Percentiles rank a stretch among this genome's conserved stretches.
Conservation (phyloP, 225 moss, liverwort and hornwort species). For the Takakia lepidozioides region DNA sequence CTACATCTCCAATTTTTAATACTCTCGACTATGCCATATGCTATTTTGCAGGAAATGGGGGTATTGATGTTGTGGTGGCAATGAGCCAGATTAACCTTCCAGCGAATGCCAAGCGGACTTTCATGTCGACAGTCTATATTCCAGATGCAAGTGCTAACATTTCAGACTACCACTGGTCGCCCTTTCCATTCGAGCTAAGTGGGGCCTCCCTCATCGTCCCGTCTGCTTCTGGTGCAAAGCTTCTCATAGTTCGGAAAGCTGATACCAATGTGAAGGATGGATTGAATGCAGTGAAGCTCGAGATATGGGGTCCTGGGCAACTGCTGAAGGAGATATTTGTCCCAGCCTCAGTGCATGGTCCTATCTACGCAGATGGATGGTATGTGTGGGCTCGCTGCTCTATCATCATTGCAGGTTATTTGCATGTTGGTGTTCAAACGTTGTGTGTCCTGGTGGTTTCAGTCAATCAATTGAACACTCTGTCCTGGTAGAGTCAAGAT, state of each 20-base stretch:
- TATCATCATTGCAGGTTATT: no score
- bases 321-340: constrained; percentile 77
- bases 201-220: constrained; percentile 84
- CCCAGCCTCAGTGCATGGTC: constrained; percentile 63
- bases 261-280: constrained; percentile 57
- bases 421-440: no score
- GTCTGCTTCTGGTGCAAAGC: constrained; percentile 80
- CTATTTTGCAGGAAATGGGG: constrained; percentile 82
- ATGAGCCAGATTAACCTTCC: constrained; percentile 96
- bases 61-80: constrained; percentile 90
- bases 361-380: constrained; percentile 86
- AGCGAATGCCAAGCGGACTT: constrained; percentile 87
- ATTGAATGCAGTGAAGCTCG: constrained; percentile 62
- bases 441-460: no score
- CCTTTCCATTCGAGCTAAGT: constrained; percentile 91
- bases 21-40: no score
- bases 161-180: constrained; percentile 88
- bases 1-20: no score
- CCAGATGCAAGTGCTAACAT: constrained; percentile 47
- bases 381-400: no score
- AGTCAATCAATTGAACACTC: no score
- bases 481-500: no score
- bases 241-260: constrained; percentile 72
- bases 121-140: constrained; percentile 86
- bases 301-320: constrained; percentile 98